These are phyloP conservation scores for Gypsophila paniculata DNA, from an alignment of 179 eudicot genomes.

Conservation along the genomic window DNA sequence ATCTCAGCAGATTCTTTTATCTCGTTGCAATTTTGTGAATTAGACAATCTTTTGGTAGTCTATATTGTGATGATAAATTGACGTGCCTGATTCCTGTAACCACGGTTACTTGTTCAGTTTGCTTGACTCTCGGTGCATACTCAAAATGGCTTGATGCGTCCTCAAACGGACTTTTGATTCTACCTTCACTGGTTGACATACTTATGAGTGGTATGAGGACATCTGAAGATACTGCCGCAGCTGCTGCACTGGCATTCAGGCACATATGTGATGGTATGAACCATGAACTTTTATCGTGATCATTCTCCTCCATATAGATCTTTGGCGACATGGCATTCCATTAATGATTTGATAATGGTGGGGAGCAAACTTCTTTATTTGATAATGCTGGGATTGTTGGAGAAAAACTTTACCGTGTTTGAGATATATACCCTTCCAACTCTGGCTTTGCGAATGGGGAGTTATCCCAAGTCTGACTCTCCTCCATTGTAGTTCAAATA, in stretches of 20 bases:
- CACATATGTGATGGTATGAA: constrained; percentile 81
- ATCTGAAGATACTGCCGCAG: constrained; percentile 96
- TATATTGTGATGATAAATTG: neutral
- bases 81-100: constrained; percentile 5
- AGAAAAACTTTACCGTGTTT: too few relatives aligned
- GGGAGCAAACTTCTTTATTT: neutral
- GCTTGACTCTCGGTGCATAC: constrained; percentile 88
- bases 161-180: constrained; percentile 63
- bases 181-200: constrained; percentile 82
- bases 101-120: constrained; percentile 43
- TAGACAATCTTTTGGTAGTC: neutral
- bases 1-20: neutral
- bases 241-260: constrained; percentile 90
- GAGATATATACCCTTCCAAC: neutral
- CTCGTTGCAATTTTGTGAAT: neutral
- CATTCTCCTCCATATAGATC: neutral
- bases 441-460: neutral
- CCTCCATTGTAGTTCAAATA: neutral
- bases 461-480: neutral
- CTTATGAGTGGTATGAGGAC: constrained; percentile 92
- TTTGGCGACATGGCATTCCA: constrained; percentile 4
- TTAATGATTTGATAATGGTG: constrained; percentile 4
- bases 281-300: constrained; percentile 4
- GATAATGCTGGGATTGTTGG: neutral
- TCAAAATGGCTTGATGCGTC: constrained; percentile 95